These are phyloP conservation scores for Bullera alba DNA, from an alignment of 768 basidiomycete species.

Conservation along the genomic window DNA sequence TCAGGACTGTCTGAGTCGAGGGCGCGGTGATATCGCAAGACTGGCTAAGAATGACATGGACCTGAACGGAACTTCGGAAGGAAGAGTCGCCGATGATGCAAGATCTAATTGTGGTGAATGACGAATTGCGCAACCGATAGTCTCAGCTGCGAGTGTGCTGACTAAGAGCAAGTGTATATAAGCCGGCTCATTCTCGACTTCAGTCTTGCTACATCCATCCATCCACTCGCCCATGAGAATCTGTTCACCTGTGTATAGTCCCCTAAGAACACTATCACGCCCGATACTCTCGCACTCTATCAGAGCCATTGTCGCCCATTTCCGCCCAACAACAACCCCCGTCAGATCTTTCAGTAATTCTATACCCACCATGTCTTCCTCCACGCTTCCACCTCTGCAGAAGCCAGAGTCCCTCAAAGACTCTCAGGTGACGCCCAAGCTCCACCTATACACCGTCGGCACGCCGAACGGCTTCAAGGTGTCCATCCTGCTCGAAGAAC, in stretches of 20 bases:
- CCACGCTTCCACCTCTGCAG: background rate
- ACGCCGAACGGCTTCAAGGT: constrained; percentile 55
- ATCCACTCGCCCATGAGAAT: no score
- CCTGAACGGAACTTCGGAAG: no score
- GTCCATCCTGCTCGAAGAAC: constrained; percentile 59
- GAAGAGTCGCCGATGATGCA: no score
- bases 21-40: no score
- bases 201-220: no score
- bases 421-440: constrained; percentile 12
- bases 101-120: no score
- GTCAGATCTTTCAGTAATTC: no score
- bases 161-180: background rate
- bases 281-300: background rate
- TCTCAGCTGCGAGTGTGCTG: no score
- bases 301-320: background rate
- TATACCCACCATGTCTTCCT: background rate
- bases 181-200: no score
- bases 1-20: no score
- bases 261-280: background rate
- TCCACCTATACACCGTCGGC: constrained; percentile 51
- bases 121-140: no score
- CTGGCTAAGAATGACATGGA: no score
- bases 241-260: background rate
- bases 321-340: background rate
- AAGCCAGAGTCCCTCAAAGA: constrained; percentile 7